phyloP scores from a whole-genome alignment of 176 grass and related monocot genomes.

The Oryza officinalis region DNA sequence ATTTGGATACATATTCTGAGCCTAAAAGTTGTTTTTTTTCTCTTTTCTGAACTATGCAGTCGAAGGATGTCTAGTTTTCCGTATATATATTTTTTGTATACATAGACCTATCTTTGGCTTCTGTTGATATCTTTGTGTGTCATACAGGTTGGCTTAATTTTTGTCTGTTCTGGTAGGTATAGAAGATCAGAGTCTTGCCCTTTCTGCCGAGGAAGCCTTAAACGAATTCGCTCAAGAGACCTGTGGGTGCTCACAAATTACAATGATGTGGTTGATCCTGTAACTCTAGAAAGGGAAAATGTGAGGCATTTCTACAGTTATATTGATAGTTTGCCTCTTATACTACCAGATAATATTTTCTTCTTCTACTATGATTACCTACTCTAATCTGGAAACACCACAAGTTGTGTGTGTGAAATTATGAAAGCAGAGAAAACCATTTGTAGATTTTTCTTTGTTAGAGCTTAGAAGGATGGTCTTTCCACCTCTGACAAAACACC shows the following conservation, averaged over 20 bases:
- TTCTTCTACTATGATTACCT: slow-evolving; percentile 66
- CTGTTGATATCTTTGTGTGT: neutral
- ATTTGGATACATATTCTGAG: neutral
- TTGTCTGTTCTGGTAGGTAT: slow-evolving; percentile 41
- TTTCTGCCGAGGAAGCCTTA: slow-evolving; percentile 66
- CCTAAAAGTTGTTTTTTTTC: neutral
- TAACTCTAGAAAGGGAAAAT: slow-evolving; percentile 53
- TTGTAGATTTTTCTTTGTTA: slow-evolving; percentile 16
- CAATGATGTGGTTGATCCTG: slow-evolving; percentile 50
- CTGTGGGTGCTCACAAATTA: slow-evolving; percentile 67
- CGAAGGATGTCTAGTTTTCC: neutral
- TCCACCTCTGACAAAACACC: neutral
- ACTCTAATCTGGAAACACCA: slow-evolving; percentile 19
- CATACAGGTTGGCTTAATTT: neutral
- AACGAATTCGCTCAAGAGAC: slow-evolving; percentile 61
- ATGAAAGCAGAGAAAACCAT: slow-evolving; percentile 22
- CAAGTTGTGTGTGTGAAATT: slow-evolving; percentile 16
- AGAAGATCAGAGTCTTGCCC: slow-evolving; percentile 62
- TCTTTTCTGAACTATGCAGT: neutral
- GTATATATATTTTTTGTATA: neutral
- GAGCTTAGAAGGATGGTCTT: slow-evolving; percentile 12
- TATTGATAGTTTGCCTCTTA: slow-evolving; percentile 63
- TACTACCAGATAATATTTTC: slow-evolving; percentile 61
- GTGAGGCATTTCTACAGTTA: slow-evolving; percentile 57
- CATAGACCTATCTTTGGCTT: neutral